Conservation (phyloP, 1,284 basidiomycete genomes). For the Peniophora sp. region DNA sequence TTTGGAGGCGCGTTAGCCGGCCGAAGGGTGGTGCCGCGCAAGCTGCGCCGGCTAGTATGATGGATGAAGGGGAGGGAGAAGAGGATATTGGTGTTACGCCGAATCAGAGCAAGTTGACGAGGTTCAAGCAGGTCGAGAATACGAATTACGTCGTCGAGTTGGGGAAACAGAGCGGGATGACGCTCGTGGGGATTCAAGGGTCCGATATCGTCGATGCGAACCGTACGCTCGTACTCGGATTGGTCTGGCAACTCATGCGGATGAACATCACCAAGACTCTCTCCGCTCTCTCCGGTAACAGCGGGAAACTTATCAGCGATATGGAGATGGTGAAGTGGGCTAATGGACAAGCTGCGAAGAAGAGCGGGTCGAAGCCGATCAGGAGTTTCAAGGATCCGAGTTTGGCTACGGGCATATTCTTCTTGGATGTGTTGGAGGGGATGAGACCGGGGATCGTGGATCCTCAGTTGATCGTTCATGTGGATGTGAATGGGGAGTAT, state of each 20-base stretch:
- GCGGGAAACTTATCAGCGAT: constrained; percentile 80
- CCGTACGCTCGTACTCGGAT: constrained; percentile 87
- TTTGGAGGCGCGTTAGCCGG: constrained; percentile 92
- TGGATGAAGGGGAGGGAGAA: constrained; percentile 55
- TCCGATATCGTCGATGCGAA: constrained; percentile 93
- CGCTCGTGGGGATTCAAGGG: constrained; percentile 95
- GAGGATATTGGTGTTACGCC: constrained; percentile 72
- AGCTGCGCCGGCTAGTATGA: constrained; percentile 18
- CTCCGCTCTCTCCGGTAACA: constrained; percentile 57
- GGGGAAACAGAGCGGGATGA: constrained; percentile 89
- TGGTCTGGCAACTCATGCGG: constrained; percentile 98
- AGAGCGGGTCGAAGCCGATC: constrained; percentile 65
- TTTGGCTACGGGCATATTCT: constrained; percentile 88
- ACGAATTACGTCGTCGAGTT: constrained; percentile 96
- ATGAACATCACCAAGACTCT: constrained; percentile 93
- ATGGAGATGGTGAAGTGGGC: constrained; percentile 96
- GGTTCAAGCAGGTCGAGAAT: constrained; percentile 98
- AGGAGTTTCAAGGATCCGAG: constrained; percentile 92
- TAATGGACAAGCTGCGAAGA: constrained; percentile 79
- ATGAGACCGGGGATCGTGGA: constrained; percentile 95
- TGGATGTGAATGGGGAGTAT: constrained; percentile 63
- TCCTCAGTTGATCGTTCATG: constrained; percentile 68
- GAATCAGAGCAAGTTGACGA: constrained; percentile 77
- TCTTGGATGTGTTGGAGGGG: constrained; percentile 89
- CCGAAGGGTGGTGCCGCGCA: constrained; percentile 65